Evolutionary conservation across 1,284 basidiomycete species (phyloP), one percentile per base, ranked within the genome.

Genomic region (Butyriboletus pseudospeciosus): DNA sequence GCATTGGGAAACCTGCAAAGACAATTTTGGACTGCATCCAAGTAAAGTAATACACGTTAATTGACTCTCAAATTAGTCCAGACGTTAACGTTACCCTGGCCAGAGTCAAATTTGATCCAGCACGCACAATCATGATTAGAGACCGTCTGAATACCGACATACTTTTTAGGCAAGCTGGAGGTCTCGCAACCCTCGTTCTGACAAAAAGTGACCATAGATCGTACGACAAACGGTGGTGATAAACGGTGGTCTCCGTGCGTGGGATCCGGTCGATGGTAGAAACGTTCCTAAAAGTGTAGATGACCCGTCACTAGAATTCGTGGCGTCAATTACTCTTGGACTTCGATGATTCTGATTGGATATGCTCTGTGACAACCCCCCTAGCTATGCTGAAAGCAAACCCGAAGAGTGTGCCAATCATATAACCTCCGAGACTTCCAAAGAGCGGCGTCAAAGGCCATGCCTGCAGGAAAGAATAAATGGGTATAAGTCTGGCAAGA

Each of bases 121-220:
- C 79, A 53, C 79, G 86, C 47, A 94, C 95, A 1, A 83, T 99
- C 66, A 97, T 99, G 90, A 81, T 98, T 41, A 96, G 96, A 39
- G 96, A 99, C 73, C 84, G 97, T 55, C 78, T 99, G 57, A 87
- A 92, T 64, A 99, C 97, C 2, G 97, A 99, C 72, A 94, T 97
- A 64, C 73, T 90, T 46, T 99, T 99, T 64, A 96, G 93, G 44
- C 81, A 92, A 70, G 81, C 82, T 44, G 93, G 93, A 26, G 91
- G 91, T 14, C 78, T 98, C 23, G 74, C 90, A 16, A 96, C 94
- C 1, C 75, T 98, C 41, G 97, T 99, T 49, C 76, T 99, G 60
- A 97, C 94, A n/a, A 96, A 95, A 64, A 49, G 68, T 55, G n/a
- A 54, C 49, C 34, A 16, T 49, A 51, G 44, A 40, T 55, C 35